Evolutionary conservation across 2,329 filamentous ascomycete genomes (phyloP), one percentile per base, ranked within the genome.

Genomic region (Alternaria consortialis): DNA sequence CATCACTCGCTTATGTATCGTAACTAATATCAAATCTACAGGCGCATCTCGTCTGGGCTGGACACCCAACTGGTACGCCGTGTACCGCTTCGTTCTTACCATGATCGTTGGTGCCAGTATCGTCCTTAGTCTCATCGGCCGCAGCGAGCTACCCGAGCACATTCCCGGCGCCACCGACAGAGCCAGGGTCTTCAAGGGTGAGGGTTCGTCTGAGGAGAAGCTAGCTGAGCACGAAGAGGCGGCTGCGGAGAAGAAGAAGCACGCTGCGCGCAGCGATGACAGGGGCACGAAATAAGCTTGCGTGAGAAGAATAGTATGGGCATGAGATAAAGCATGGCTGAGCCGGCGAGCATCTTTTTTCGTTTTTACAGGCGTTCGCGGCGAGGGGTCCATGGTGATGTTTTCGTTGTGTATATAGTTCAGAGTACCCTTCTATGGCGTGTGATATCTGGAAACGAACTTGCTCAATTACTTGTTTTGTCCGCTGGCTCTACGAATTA

Each of bases 41-140:
- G 60, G 89, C 29, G 92, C 92, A 8, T 85, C 86, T 53, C 83
- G 84, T 40, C 20, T 20, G 20, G 94, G 93, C 67, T 95, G 91
- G 90, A 89, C 90, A 3, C 94, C 94, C 25, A 76, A 84, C 37
- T 97, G 94, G 94, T 97, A 97, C 78, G 86, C 85, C 61, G 91
- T 89, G 51, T 97, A 97, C 83, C 92, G 94, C 34, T 97, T 97
- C 79, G 90, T 97, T 8, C 84, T 97, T 70, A 97, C 94, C 2
- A 94, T 94, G 77, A 86, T 97, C 62, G 94, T 97, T 29, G 94
- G 94, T 39, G 84, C 87, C 43, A 90, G 91, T 64, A 94, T 97
- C 68, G 88, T 95, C 42, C 82, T 92, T 69, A 94, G 88, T 65
- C 82, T 97, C 67, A 86, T 97, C 64, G 93, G 92, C 40, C 88